phyloP scores from a whole-genome alignment of 2,329 filamentous ascomycete genomes.

The Coleophoma cylindrospora region DNA sequence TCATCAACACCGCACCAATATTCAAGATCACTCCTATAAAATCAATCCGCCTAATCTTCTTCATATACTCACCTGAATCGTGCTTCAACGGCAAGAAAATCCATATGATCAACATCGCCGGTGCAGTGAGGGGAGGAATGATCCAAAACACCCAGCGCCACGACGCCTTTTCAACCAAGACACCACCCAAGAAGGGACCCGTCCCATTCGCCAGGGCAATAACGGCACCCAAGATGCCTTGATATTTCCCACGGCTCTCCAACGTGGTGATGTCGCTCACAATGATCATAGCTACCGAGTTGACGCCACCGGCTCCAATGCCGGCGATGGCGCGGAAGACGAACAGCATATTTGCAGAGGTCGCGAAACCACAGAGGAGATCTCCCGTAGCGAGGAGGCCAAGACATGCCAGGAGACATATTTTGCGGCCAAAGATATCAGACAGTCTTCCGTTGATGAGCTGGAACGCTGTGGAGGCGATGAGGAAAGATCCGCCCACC shows the following conservation, averaged over 20 bases:
- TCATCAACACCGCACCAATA: background rate
- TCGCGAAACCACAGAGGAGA: constrained; percentile 35
- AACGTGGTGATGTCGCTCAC: constrained; percentile 45
- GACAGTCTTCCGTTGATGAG: constrained; percentile 40
- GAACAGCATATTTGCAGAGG: constrained; percentile 38
- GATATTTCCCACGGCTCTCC: constrained; percentile 35
- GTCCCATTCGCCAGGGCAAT: constrained; percentile 17
- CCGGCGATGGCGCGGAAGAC: constrained; percentile 47
- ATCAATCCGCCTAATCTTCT: constrained; percentile 16
- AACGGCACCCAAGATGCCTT: constrained; percentile 24
- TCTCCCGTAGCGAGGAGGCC: constrained; percentile 39
- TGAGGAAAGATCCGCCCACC: constrained; percentile 42
- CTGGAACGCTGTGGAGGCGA: constrained; percentile 44
- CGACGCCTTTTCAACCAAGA: constrained; percentile 1
- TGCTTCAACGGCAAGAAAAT: constrained; percentile 15
- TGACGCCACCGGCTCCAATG: constrained; percentile 39
- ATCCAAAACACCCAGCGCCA: constrained; percentile 20
- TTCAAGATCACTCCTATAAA: constrained; percentile 12
- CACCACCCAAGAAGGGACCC: constrained; percentile 23
- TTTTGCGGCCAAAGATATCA: constrained; percentile 41
- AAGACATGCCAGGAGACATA: constrained; percentile 24
- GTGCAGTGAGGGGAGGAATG: constrained; percentile 12
- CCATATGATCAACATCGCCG: background rate
- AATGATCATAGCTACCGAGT: constrained; percentile 39
- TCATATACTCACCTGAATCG: constrained; percentile 8